These are phyloP conservation scores for Paratinospora sagittata DNA, from an alignment of 164 flowering plant genomes.

Conservation along the genomic window DNA sequence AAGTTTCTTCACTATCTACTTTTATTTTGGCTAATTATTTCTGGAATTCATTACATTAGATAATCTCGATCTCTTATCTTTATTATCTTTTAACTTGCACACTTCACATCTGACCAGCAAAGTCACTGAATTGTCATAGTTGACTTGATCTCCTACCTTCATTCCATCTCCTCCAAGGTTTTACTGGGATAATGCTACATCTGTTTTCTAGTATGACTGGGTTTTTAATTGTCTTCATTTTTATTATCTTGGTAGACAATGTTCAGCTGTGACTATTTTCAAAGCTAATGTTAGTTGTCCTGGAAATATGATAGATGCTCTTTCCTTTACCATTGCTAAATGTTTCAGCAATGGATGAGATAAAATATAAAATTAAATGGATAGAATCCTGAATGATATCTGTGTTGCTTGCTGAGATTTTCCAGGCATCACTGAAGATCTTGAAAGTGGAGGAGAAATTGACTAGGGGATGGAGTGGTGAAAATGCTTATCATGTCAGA, in stretches of 20 bases:
- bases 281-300: background rate
- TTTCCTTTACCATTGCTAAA: background rate
- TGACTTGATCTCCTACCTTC: too few species aligned
- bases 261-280: background rate
- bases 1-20: background rate
- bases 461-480: slow-evolving; percentile 98
- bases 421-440: slow-evolving; percentile 69
- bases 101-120: too few species aligned
- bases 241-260: background rate
- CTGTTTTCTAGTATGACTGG: background rate
- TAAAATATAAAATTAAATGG: background rate
- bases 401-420: background rate
- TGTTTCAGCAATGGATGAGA: background rate
- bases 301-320: background rate
- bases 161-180: background rate
- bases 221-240: background rate
- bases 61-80: too few species aligned
- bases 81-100: too few species aligned
- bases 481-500: slow-evolving; percentile 92
- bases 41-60: too few species aligned
- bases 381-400: background rate
- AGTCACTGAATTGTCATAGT: too few species aligned
- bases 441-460: slow-evolving; percentile 85
- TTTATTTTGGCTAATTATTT: background rate
- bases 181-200: background rate